phyloP scores from a whole-genome alignment of 1,284 basidiomycete species.

The Anthracocystis panici-leucophaei region DNA sequence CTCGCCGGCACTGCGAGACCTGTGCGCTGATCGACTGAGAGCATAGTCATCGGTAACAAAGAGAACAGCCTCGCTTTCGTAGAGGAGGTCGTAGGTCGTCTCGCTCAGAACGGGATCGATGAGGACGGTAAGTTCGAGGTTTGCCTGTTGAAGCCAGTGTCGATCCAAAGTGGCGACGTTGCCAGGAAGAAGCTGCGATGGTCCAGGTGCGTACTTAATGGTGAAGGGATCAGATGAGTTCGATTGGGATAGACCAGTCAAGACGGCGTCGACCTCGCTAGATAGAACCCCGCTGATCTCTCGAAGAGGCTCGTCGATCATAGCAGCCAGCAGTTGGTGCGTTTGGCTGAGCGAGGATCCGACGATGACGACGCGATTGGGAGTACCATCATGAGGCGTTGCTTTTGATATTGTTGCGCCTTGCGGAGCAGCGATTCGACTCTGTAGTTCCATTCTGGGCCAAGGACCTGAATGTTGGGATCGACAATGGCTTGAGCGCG shows the following conservation, averaged over 20 bases:
- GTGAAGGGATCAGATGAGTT: slow-evolving; percentile 18
- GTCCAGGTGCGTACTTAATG: slow-evolving; percentile 35
- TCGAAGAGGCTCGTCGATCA: slow-evolving; percentile 55
- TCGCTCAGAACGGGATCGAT: slow-evolving; percentile 28
- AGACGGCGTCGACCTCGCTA: slow-evolving; percentile 18
- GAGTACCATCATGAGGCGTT: neutral
- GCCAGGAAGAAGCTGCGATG: slow-evolving; percentile 3
- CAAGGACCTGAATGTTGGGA: slow-evolving; percentile 7
- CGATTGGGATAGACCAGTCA: slow-evolving; percentile 2
- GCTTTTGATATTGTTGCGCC: neutral
- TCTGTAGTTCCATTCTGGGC: slow-evolving; percentile 22
- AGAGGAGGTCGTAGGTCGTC: slow-evolving; percentile 36
- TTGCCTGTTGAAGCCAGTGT: slow-evolving; percentile 51
- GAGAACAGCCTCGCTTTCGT: slow-evolving; percentile 47
- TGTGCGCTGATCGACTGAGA: slow-evolving; percentile 28
- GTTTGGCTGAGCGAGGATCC: slow-evolving; percentile 43
- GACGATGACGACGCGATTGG: slow-evolving; percentile 24
- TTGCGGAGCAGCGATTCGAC: slow-evolving; percentile 22
- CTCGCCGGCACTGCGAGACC: slow-evolving; percentile 14
- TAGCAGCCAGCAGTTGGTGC: slow-evolving; percentile 27
- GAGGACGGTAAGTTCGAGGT: slow-evolving; percentile 35
- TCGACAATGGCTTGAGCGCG: slow-evolving; percentile 23
- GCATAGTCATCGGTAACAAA: slow-evolving; percentile 51
- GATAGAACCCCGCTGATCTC: slow-evolving; percentile 17
- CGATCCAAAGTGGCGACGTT: slow-evolving; percentile 25